A percentile compares a stretch with the other conserved stretches of the same genome.
phyloP scores from a whole-genome alignment of 306 rosid species.

The Quercus berberidifolia region DNA sequence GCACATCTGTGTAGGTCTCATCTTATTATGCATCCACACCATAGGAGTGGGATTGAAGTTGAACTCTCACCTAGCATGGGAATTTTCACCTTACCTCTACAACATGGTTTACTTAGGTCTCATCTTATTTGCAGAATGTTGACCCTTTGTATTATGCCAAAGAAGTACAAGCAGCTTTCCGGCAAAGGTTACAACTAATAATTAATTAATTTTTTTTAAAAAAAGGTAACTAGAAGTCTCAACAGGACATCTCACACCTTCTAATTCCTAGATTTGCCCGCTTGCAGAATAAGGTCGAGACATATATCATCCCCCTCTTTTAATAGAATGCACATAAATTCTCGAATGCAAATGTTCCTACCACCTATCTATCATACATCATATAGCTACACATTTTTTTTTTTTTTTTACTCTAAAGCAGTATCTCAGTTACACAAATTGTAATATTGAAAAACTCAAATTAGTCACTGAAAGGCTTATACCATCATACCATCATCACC shows the following conservation, averaged over 20 bases:
- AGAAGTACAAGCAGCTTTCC: no score
- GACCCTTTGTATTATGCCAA: no score
- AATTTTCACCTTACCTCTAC: no score
- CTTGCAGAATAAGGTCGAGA: neutral
- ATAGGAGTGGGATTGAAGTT: no score
- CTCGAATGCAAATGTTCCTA: neutral
- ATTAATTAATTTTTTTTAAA: no score
- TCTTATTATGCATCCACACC: no score
- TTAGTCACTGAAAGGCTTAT: neutral
- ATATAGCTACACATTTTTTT: conserved; percentile 26
- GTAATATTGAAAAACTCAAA: neutral
- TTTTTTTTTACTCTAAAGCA: conserved; percentile 17
- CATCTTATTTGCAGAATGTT: no score
- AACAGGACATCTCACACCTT: neutral
- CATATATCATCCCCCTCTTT: neutral
- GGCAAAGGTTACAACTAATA: no score
- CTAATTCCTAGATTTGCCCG: neutral
- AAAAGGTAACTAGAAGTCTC: neutral
- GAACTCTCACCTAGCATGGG: no score
- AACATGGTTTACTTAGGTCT: no score
- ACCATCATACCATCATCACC: neutral
- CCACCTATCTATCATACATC: conserved; percentile 16
- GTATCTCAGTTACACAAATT: neutral
- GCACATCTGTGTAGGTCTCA: no score
- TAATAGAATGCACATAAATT: neutral